Evolutionary conservation across 768 basidiomycete genomes (phyloP).

Genomic region (Naganishia vishniacii): DNA sequence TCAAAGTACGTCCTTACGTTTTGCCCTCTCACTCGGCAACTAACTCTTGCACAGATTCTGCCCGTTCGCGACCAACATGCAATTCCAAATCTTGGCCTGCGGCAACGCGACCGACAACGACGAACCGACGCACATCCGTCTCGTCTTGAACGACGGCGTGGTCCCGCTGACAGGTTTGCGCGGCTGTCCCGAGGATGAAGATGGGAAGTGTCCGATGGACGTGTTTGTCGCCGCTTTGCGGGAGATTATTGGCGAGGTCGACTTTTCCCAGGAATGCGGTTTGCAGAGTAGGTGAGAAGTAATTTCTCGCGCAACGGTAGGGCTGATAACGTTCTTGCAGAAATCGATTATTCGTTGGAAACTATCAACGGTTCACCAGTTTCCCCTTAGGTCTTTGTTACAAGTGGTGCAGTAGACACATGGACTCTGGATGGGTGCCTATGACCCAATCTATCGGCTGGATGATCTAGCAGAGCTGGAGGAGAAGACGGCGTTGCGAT

Average conservation of each 20-base stretch:
- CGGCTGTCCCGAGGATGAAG: constrained; percentile 65
- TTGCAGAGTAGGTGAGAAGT: background rate
- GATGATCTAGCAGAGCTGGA: too few relatives aligned
- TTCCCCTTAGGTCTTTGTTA: background rate
- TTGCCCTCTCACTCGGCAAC: background rate
- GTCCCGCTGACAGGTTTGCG: constrained; percentile 70
- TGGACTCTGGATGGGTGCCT: too few relatives aligned
- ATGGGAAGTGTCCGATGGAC: constrained; percentile 71
- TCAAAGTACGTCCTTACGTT: constrained; percentile 52
- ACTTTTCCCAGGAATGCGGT: constrained; percentile 68
- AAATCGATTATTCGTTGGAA: constrained; percentile 16
- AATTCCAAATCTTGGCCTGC: constrained; percentile 61
- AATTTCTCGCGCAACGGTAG: background rate
- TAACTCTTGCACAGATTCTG: constrained; percentile 52
- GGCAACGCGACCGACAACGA: constrained; percentile 32
- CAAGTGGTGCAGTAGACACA: too few relatives aligned
- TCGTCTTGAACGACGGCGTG: constrained; percentile 83
- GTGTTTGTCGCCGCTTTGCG: constrained; percentile 67
- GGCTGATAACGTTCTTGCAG: background rate
- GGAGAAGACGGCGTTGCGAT: background rate
- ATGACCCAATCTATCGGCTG: too few relatives aligned
- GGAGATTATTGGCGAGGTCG: constrained; percentile 60
- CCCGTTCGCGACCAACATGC: constrained; percentile 78
- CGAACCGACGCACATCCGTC: constrained; percentile 60
- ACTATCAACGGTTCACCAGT: constrained; percentile 24